Conservation (phyloP, 2,329 filamentous ascomycete species). For the Ciborinia camelliae region DNA sequence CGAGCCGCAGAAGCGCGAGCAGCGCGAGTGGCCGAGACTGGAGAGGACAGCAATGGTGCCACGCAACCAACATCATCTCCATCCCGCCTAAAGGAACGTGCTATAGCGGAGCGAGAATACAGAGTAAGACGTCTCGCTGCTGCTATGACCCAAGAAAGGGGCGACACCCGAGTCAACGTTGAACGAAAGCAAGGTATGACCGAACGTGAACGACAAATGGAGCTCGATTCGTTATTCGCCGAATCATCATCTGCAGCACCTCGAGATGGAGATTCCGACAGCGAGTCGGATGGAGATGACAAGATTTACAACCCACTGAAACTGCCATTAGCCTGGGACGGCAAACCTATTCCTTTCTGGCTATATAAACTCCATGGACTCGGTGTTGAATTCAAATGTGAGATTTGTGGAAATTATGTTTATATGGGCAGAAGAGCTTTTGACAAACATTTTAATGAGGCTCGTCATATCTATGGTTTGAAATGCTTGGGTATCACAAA, state of each 20-base stretch:
- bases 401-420: constrained; percentile 97
- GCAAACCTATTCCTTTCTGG: constrained; percentile 99
- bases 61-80: constrained; percentile 36
- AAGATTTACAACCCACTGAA: constrained; percentile 97
- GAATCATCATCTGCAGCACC: constrained; percentile 46
- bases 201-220: constrained; percentile 88
- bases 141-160: constrained; percentile 80
- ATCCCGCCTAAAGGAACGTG: constrained; percentile 73
- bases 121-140: constrained; percentile 75
- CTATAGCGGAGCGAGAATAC: constrained; percentile 84
- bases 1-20: constrained; percentile 70
- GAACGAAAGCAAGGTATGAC: constrained; percentile 98
- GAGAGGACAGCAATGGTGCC: constrained; percentile 29
- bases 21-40: constrained; percentile 44
- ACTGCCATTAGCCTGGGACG: constrained; percentile 93
- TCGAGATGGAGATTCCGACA: constrained; percentile 51
- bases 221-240: constrained; percentile 80
- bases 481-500: constrained; percentile 94
- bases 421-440: constrained; percentile 96
- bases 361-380: constrained; percentile 94
- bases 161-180: constrained; percentile 89
- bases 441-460: constrained; percentile 97
- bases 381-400: constrained; percentile 91
- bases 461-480: constrained; percentile 86
- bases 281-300: constrained; percentile 73